phyloP scores from a whole-genome alignment of 2,329 filamentous ascomycete genomes.

The Colletotrichum lupini region DNA sequence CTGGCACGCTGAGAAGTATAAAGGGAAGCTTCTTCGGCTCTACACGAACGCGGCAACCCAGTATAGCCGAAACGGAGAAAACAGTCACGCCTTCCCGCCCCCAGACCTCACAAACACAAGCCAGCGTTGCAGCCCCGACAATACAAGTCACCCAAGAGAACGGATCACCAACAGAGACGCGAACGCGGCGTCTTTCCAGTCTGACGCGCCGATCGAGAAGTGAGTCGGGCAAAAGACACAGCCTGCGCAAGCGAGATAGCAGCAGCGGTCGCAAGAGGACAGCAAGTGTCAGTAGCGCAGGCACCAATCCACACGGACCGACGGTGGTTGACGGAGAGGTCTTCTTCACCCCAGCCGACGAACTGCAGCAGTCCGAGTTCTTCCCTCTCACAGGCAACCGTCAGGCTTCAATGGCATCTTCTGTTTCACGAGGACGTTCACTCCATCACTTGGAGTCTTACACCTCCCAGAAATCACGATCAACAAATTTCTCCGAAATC shows the following conservation, averaged over 20 bases:
- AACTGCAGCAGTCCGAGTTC: conserved; percentile 55
- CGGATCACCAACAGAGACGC: conserved; percentile 52
- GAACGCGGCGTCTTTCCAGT: conserved; percentile 47
- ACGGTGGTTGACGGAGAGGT: conserved; percentile 62
- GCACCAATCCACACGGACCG: conserved; percentile 49
- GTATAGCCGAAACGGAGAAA: conserved; percentile 50
- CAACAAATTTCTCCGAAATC: conserved; percentile 53
- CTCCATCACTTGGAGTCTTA: conserved; percentile 59
- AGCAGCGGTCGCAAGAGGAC: conserved; percentile 60
- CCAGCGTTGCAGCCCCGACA: conserved; percentile 64
- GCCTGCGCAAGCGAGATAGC: conserved; percentile 63
- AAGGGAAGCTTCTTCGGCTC: conserved; percentile 83
- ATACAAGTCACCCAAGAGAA: conserved; percentile 82
- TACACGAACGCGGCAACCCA: conserved; percentile 54
- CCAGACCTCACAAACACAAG: conserved; percentile 54
- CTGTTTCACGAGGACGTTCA: conserved; percentile 55
- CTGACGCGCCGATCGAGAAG: conserved; percentile 54
- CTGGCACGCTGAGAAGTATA: conserved; percentile 76
- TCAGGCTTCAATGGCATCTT: conserved; percentile 52
- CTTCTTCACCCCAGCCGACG: conserved; percentile 61
- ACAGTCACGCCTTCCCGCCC: conserved; percentile 44
- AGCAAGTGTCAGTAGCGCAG: conserved; percentile 50
- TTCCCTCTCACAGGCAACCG: conserved; percentile 55
- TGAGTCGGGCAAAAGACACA: conserved; percentile 60
- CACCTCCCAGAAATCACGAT: conserved; percentile 52